phyloP scores from a whole-genome alignment of 306 rosid genomes.

The peach (Prunus persica) region DNA sequence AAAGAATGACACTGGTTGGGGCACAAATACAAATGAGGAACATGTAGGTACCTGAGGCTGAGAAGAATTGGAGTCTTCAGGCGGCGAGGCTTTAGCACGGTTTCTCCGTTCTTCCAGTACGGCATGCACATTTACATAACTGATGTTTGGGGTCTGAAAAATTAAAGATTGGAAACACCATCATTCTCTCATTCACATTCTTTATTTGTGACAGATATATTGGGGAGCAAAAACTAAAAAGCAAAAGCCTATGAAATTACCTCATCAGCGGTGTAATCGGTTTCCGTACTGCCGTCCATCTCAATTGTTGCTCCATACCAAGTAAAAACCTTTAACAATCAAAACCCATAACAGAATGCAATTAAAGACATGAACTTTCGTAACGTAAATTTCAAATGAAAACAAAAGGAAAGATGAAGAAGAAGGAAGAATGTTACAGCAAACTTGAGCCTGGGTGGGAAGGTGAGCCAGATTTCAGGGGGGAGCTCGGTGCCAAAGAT shows the following conservation, averaged over 20 bases:
- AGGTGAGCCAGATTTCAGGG: conserved; percentile 83
- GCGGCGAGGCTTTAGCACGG: conserved; percentile 68
- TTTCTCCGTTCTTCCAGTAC: conserved; percentile 72
- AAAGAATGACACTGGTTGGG: background rate
- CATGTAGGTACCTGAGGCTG: conserved; percentile 28
- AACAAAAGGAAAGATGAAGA: background rate
- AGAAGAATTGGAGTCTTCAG: conserved; percentile 56
- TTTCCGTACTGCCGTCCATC: conserved; percentile 86
- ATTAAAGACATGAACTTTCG: background rate
- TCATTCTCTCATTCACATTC: background rate
- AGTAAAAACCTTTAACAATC: conserved; percentile 56
- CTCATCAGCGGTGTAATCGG: conserved; percentile 92
- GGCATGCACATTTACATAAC: conserved; percentile 93
- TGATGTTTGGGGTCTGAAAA: conserved; percentile 84
- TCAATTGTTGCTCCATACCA: conserved; percentile 96
- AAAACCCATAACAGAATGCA: background rate
- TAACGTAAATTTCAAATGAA: background rate
- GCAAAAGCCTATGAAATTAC: conserved; percentile 22
- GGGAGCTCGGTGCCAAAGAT: conserved; percentile 92
- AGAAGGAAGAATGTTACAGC: conserved; percentile 43
- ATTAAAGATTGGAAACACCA: conserved; percentile 4
- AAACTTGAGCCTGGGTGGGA: conserved; percentile 81
- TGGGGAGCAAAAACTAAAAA: background rate
- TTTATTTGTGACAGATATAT: background rate
- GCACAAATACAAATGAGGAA: background rate